Percentiles rank a stretch among this genome's conserved stretches.
Conservation (phyloP, 768 basidiomycete genomes). For the Lactarius psammicola region DNA sequence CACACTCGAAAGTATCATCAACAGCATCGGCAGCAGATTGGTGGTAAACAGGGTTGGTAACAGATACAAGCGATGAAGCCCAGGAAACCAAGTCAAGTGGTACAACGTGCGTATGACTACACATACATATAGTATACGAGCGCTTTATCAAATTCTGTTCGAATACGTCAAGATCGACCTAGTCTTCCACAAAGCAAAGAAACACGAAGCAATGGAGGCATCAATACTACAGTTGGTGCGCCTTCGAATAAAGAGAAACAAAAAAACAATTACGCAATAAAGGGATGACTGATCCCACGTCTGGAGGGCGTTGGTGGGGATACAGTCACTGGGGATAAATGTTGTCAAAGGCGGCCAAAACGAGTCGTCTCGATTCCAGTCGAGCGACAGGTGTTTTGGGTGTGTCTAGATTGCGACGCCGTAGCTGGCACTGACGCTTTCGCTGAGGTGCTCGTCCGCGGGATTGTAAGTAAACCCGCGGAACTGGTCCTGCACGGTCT, state of each 20-base stretch:
- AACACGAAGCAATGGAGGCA: constrained; percentile 8
- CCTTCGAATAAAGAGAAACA: constrained; percentile 10
- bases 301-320: background rate
- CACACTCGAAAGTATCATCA: too few relatives aligned
- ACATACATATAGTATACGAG: constrained; percentile 10
- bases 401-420: constrained; percentile 22
- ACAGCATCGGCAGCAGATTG: background rate
- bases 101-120: constrained; percentile 20
- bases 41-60: background rate
- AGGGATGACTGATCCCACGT: background rate
- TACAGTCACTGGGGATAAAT: constrained; percentile 8
- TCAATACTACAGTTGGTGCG: constrained; percentile 9
- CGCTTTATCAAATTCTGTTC: constrained; percentile 11
- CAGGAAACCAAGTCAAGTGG: constrained; percentile 3
- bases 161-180: constrained; percentile 8
- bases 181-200: constrained; percentile 7
- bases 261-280: constrained; percentile 19
- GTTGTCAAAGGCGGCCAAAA: background rate
- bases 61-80: background rate
- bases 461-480: constrained; percentile 87
- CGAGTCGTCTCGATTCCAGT: constrained; percentile 18
- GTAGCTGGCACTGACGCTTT: constrained; percentile 78
- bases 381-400: constrained; percentile 11
- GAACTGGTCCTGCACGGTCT: constrained; percentile 98
- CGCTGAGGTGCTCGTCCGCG: constrained; percentile 78